Base-by-base conservation (phyloP, 2,329 filamentous ascomycete species). In the Hypoxylon sp. region DNA sequence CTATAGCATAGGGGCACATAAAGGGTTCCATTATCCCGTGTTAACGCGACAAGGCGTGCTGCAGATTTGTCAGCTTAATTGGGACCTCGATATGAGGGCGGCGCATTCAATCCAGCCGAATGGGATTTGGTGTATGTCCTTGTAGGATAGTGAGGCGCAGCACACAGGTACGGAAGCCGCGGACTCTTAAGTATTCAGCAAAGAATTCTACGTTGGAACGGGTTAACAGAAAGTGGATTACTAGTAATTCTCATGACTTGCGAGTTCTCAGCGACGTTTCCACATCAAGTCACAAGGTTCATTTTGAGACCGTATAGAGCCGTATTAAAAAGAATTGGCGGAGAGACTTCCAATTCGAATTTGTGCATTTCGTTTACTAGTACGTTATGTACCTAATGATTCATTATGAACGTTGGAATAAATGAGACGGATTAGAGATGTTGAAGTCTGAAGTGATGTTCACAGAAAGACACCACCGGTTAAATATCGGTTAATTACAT, bases 1-100 rank as follows among this genome's bases (percentile, higher is more conserved):
- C 32, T 48, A 20, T 33, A n/a, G n/a, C 9, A 16, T 44, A 44
- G 14, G 1, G 3, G 16, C 11, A 12, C 12, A 14, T 52, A n/a
- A 12, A 30, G 48, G 26, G 14, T 28, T n/a, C 22, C 12, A n/a
- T 67, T 64, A 67, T 49, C 51, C 64, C 55, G 55, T 40, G 53
- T 11, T 61, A 60, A 49, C 28, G 16, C 46, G 55, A 36, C 22
- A 24, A 16, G 22, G 30, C 16, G 52, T 45, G 28, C 20, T 28
- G 14, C 28, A 24, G 8, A 26, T 22, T 36, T n/a, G 26, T 24
- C 30, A 40, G 36, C 16, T 40, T 40, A 40, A 16, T 9, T 18
- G 4, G 9, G 16, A 4, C 16, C 11, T 20, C 36, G 16, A 12
- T 11, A 5, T 40, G 7, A 20, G 16, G 16, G 16, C 36, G 36